These are phyloP conservation scores for Aspergillus diversus DNA, from an alignment of 495 filamentous ascomycete genomes.

Conservation along the genomic window DNA sequence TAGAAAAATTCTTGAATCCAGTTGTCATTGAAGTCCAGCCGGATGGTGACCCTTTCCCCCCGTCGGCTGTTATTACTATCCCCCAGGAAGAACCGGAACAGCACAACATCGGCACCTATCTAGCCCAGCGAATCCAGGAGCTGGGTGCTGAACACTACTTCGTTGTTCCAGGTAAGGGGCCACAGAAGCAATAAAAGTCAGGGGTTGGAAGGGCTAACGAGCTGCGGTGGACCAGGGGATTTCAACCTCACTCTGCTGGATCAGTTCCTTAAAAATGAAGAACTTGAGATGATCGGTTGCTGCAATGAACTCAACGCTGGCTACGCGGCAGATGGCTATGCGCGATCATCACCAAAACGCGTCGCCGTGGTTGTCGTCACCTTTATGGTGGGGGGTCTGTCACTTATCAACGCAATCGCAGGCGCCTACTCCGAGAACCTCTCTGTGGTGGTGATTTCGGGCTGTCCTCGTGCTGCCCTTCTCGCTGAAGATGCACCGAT, in stretches of 20 bases:
- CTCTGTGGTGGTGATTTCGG: slow-evolving; percentile 77
- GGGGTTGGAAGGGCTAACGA: too few species aligned
- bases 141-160: slow-evolving; percentile 18
- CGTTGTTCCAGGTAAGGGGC: slow-evolving; percentile 9
- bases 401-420: slow-evolving; percentile 68
- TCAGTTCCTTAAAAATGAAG: slow-evolving; percentile 55
- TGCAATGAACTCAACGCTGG: slow-evolving; percentile 78
- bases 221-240: slow-evolving; percentile 51
- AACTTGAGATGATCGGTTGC: slow-evolving; percentile 71
- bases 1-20: neutral
- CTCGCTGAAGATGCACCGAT: neutral
- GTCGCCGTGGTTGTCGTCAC: slow-evolving; percentile 73
- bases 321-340: slow-evolving; percentile 80
- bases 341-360: slow-evolving; percentile 58
- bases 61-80: neutral
- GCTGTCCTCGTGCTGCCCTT: slow-evolving; percentile 24
- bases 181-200: too few species aligned
- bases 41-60: neutral
- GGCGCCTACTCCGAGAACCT: slow-evolving; percentile 74
- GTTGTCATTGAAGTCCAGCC: neutral
- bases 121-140: slow-evolving; percentile 17
- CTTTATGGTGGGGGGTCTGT: slow-evolving; percentile 76
- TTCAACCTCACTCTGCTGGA: slow-evolving; percentile 70
- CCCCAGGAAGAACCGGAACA: neutral
- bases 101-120: slow-evolving; percentile 6